Evolutionary conservation across 2,329 filamentous ascomycete genomes (phyloP).

Genomic region (Colletotrichum costaricense): DNA sequence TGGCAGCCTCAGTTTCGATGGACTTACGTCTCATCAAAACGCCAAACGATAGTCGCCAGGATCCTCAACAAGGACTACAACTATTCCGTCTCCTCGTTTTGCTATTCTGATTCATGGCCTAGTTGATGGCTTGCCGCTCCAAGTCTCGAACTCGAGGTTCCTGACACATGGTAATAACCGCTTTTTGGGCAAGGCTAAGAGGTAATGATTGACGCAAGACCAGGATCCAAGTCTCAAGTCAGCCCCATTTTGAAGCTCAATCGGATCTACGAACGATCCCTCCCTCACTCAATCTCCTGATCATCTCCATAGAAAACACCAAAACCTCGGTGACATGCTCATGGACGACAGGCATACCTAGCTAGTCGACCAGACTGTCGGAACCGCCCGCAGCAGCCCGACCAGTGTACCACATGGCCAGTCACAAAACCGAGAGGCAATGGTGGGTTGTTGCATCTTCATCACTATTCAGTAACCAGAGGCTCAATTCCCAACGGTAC

Average conservation of each 20-base stretch:
- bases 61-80: not conserved
- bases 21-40: not conserved
- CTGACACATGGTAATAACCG: not conserved
- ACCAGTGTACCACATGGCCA: constrained; percentile 26
- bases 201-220: not conserved
- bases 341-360: constrained; percentile 25
- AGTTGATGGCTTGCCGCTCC: constrained; percentile 2
- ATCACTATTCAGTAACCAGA: constrained; percentile 12
- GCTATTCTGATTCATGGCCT: not conserved
- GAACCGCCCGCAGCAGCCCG: constrained; percentile 12
- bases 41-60: not conserved
- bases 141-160: not conserved
- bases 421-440: constrained; percentile 8
- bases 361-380: constrained; percentile 32
- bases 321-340: constrained; percentile 22
- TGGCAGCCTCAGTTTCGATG: not conserved
- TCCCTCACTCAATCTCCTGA: constrained; percentile 25
- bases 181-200: not conserved
- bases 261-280: constrained; percentile 26
- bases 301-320: constrained; percentile 17
- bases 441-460: constrained; percentile 12
- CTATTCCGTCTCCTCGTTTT: not conserved
- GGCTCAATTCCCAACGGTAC: not conserved
- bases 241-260: constrained; percentile 1
- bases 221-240: constrained; percentile 4